Percentiles rank a stretch among this genome's conserved stretches.
phyloP scores from a whole-genome alignment of 495 filamentous ascomycete genomes.

The Delitschia confertaspora region DNA sequence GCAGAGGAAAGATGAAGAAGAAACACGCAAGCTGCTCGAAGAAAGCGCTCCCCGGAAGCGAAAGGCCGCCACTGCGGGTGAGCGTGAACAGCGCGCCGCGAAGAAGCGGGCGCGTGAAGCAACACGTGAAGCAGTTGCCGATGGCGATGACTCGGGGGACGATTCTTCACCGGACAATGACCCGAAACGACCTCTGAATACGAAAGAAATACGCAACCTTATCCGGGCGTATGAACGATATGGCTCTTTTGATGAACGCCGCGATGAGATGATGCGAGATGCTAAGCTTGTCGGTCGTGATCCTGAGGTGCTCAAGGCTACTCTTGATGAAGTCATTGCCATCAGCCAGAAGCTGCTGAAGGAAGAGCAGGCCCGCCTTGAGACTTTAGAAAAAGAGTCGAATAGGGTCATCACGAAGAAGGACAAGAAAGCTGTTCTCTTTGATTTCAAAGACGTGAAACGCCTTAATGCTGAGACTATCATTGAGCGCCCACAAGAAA shows the following conservation, averaged over 20 bases:
- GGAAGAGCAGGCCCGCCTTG: constrained; percentile 55
- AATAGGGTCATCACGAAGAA: constrained; percentile 82
- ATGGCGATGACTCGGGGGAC: constrained; percentile 45
- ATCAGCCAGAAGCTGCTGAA: constrained; percentile 59
- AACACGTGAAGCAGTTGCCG: constrained; percentile 44
- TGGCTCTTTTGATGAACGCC: constrained; percentile 76
- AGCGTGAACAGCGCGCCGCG: constrained; percentile 74
- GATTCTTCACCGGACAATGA: constrained; percentile 52
- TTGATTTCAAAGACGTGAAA: constrained; percentile 84
- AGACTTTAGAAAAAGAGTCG: constrained; percentile 53
- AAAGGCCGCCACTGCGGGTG: constrained; percentile 57
- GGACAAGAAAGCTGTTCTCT: constrained; percentile 90
- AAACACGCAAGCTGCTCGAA: constrained; percentile 73
- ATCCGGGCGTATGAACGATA: constrained; percentile 79
- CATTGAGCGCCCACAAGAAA: constrained; percentile 76
- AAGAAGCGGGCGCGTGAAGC: constrained; percentile 85
- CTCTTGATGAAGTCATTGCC: constrained; percentile 62
- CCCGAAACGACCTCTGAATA: constrained; percentile 74
- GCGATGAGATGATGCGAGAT: constrained; percentile 75
- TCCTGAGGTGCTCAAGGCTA: constrained; percentile 59
- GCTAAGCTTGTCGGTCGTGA: constrained; percentile 76
- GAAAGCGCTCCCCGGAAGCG: constrained; percentile 81
- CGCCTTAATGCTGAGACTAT: constrained; percentile 93
- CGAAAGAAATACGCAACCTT: constrained; percentile 86
- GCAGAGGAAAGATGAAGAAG: constrained; percentile 68